These are phyloP conservation scores for Chloris gayana DNA, from an alignment of 176 grass and related monocot species.

Conservation along the genomic window DNA sequence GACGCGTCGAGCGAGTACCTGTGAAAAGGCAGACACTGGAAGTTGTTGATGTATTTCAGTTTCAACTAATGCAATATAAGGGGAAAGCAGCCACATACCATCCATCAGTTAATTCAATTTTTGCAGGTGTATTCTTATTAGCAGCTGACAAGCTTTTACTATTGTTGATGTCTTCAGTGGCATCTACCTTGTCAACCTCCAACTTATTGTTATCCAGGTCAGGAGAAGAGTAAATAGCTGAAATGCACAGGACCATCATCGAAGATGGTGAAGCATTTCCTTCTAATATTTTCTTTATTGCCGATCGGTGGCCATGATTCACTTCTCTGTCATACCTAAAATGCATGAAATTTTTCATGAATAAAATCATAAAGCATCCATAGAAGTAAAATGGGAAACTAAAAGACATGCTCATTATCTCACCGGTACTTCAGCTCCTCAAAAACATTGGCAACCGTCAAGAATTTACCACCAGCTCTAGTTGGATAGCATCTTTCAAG, in stretches of 20 bases:
- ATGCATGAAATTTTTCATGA: conserved; percentile 33
- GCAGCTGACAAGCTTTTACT: conserved; percentile 32
- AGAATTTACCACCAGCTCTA: conserved; percentile 70
- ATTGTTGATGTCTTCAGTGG: conserved; percentile 25
- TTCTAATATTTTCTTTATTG: conserved; percentile 89
- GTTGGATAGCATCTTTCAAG: conserved; percentile 75
- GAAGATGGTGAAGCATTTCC: conserved; percentile 88
- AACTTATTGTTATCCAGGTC: conserved; percentile 43
- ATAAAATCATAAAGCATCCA: conserved; percentile 34
- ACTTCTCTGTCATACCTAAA: conserved; percentile 92
- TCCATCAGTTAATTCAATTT: conserved; percentile 90
- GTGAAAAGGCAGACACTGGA: conserved; percentile 25
- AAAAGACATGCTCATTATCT: conserved; percentile 32
- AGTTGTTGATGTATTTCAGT: conserved; percentile 11
- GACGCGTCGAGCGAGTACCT: conserved; percentile 84
- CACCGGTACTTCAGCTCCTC: conserved; percentile 94
- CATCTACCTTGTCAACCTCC: conserved; percentile 39
- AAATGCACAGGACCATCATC: conserved; percentile 95
- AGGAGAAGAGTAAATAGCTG: conserved; percentile 65
- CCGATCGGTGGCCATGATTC: conserved; percentile 82
- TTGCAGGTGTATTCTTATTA: conserved; percentile 43
- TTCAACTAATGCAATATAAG: conserved; percentile 33
- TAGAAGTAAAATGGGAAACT: conserved; percentile 25
- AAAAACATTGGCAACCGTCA: conserved; percentile 82
- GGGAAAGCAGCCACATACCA: conserved; percentile 56